A percentile compares a stretch with the other conserved stretches of the same genome.
These are phyloP conservation scores for Suillus subaureus DNA, from an alignment of 768 basidiomycete species.

Conservation along the genomic window DNA sequence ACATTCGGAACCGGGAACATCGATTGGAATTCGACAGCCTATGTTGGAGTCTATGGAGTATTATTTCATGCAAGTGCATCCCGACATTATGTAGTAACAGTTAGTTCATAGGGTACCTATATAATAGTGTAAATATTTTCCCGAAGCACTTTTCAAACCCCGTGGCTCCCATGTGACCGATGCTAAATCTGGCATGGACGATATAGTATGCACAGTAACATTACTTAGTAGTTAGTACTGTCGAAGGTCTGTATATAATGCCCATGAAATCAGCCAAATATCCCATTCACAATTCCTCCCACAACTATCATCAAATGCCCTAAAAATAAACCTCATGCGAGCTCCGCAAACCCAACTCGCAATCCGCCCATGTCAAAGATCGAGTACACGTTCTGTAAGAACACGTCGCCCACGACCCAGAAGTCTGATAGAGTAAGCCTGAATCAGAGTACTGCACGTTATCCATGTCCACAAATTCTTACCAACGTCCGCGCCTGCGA, in stretches of 20 bases:
- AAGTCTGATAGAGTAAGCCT: conserved; percentile 18
- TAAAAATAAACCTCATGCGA: conserved; percentile 16
- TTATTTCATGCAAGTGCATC: not conserved
- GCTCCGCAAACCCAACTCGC: conserved; percentile 45
- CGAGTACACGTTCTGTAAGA: conserved; percentile 35
- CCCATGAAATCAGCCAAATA: not conserved
- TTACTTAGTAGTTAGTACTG: not conserved
- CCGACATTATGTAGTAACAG: no score
- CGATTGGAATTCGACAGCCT: not conserved
- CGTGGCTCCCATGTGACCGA: not conserved
- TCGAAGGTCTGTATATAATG: not conserved
- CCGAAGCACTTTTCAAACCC: not conserved
- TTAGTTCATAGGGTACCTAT: no score
- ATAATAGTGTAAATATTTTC: no score
- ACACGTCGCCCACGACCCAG: conserved; percentile 39
- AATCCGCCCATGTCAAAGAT: conserved; percentile 34
- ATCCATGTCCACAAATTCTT: not conserved
- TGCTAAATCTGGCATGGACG: not conserved
- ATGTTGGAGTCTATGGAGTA: not conserved
- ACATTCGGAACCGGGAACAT: not conserved
- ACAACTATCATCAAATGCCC: conserved; percentile 4
- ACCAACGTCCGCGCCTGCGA: conserved; percentile 30
- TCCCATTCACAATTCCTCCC: not conserved
- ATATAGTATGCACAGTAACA: not conserved
- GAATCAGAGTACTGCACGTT: not conserved